Evolutionary conservation across 345 rosid genomes (phyloP).

Genomic region (Salix brachista): DNA sequence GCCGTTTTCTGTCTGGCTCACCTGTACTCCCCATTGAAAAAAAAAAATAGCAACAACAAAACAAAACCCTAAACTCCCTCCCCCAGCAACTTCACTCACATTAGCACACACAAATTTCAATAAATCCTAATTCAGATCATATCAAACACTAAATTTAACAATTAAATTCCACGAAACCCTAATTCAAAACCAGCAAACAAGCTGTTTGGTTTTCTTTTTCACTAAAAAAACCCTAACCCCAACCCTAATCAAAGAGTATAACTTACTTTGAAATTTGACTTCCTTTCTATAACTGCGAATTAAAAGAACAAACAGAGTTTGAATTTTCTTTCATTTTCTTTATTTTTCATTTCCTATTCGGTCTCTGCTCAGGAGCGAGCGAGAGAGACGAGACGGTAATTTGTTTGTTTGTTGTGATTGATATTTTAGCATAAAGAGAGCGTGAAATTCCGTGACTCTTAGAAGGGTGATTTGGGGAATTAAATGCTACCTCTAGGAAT

Average conservation of each 20-base stretch:
- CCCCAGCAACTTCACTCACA: constrained; percentile 11
- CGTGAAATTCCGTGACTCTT: constrained; percentile 1
- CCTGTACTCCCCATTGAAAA: constrained; percentile 81
- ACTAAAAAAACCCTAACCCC: not conserved
- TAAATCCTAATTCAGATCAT: not conserved
- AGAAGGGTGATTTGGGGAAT: constrained; percentile 15
- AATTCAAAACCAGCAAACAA: not conserved
- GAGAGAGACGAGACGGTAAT: not conserved
- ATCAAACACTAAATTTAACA: not conserved
- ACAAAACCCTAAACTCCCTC: constrained; percentile 16
- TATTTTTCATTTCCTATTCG: not conserved
- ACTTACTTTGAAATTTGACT: not conserved
- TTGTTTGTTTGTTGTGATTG: not conserved
- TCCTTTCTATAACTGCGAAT: not conserved
- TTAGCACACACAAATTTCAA: not conserved
- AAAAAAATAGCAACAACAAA: not conserved
- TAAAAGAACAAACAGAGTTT: not conserved
- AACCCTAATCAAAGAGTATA: not conserved
- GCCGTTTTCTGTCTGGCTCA: constrained; percentile 86
- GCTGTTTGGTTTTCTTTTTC: not conserved
- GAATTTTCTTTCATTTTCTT: not conserved
- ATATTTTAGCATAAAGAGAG: not conserved
- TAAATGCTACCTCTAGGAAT: not conserved
- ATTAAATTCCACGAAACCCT: constrained; percentile 16
- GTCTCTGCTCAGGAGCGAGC: not conserved